Evolutionary conservation across 768 basidiomycete genomes (phyloP).

Genomic region (Mycena maculata): DNA sequence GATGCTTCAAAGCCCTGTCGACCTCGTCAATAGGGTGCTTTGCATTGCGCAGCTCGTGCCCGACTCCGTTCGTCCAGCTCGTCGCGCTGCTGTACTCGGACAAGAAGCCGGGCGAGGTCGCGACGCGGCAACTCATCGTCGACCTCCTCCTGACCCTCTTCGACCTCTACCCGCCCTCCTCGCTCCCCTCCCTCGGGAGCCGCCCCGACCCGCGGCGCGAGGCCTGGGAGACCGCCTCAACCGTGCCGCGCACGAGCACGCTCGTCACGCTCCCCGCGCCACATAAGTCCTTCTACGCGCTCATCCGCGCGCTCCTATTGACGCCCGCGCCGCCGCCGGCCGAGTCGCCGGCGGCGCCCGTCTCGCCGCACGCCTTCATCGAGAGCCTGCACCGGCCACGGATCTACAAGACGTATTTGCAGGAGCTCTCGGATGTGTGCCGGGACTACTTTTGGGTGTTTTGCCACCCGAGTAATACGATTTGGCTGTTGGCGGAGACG

Average conservation of each 20-base stretch:
- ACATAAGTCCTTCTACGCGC: constrained; percentile 77
- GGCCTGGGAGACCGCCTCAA: constrained; percentile 66
- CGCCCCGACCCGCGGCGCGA: constrained; percentile 56
- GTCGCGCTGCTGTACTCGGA: constrained; percentile 91
- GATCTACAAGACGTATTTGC: constrained; percentile 84
- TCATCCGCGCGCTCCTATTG: constrained; percentile 81
- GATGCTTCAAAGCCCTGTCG: constrained; percentile 93
- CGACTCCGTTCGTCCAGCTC: constrained; percentile 88
- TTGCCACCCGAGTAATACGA: constrained; percentile 93
- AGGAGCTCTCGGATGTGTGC: constrained; percentile 89
- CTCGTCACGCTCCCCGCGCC: constrained; percentile 77
- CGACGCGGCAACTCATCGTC: constrained; percentile 88
- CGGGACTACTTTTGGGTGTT: constrained; percentile 98
- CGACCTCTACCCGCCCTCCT: constrained; percentile 84
- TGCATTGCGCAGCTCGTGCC: constrained; percentile 89
- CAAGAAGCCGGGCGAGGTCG: constrained; percentile 97
- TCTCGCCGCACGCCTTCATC: constrained; percentile 87
- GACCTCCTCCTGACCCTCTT: constrained; percentile 90
- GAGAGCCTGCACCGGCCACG: constrained; percentile 74
- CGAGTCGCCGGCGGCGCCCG: constrained; percentile 68
- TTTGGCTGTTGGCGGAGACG: constrained; percentile 88
- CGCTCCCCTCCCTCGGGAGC: constrained; percentile 66
- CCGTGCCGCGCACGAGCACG: constrained; percentile 54
- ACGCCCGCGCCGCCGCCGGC: constrained; percentile 74
- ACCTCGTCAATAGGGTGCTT: constrained; percentile 91